Percentiles rank a stretch among this genome's conserved stretches.
phyloP scores from a whole-genome alignment of 306 rosid genomes.

The Trichosanthes truncata region DNA sequence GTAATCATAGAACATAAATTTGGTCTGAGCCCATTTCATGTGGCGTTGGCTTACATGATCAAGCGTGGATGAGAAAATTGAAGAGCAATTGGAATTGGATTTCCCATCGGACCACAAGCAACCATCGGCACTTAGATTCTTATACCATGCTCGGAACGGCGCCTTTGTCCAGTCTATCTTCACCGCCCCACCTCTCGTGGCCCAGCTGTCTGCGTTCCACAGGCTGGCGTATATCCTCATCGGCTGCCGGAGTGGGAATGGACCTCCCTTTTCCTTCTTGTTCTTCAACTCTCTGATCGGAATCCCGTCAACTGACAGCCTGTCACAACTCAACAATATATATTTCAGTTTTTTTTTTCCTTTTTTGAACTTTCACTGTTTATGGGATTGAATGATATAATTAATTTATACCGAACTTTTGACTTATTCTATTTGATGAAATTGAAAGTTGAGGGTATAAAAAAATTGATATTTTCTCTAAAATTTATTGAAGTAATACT shows the following conservation, averaged over 20 bases:
- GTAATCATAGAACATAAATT: conserved; percentile 31
- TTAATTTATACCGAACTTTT: too few species aligned
- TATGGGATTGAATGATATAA: too few species aligned
- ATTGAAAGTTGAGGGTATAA: too few species aligned
- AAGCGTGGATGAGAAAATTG: conserved; percentile 7
- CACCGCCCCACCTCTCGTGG: conserved; percentile 25
- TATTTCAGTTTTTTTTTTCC: too few species aligned
- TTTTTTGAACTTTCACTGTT: too few species aligned
- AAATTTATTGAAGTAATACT: too few species aligned
- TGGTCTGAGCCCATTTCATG: not conserved
- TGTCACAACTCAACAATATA: not conserved
- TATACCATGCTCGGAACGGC: conserved; percentile 1
- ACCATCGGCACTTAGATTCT: not conserved
- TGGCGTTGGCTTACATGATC: not conserved
- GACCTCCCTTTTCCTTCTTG: not conserved
- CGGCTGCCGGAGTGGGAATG: conserved; percentile 21
- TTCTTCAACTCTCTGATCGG: not conserved
- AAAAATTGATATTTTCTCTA: too few species aligned
- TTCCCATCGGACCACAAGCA: not conserved
- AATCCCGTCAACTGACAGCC: not conserved
- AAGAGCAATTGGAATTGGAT: conserved; percentile 3
- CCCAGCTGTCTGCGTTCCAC: conserved; percentile 37
- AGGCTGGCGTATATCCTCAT: conserved; percentile 33
- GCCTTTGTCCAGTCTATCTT: conserved; percentile 26
- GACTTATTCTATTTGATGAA: too few species aligned